These are phyloP conservation scores for Calonectria crousiana DNA, from an alignment of 2,329 filamentous ascomycete species.

Conservation along the genomic window DNA sequence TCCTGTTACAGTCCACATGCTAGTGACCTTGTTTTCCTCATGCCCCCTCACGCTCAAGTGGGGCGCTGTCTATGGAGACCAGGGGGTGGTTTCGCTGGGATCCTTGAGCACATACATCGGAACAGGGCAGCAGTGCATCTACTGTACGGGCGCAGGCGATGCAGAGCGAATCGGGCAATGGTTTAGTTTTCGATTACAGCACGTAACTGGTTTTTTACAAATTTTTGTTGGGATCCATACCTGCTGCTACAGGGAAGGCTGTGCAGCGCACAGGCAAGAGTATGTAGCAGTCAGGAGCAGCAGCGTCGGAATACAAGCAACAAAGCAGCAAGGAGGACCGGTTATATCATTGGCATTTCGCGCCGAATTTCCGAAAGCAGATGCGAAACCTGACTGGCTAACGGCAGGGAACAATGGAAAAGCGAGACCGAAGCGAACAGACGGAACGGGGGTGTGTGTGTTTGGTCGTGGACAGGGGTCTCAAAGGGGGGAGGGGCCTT, in stretches of 20 bases:
- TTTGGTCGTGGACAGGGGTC: background rate
- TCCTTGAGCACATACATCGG: background rate
- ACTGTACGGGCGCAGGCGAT: background rate
- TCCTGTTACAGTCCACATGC: constrained; percentile 16
- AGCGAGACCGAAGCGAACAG: constrained; percentile 6
- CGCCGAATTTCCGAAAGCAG: constrained; percentile 10
- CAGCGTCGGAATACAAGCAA: background rate
- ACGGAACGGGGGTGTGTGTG: background rate
- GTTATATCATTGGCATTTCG: background rate
- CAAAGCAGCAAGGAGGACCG: background rate
- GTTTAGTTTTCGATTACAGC: background rate
- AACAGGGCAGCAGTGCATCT: constrained; percentile 9
- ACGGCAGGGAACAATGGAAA: background rate
- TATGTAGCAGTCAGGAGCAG: background rate
- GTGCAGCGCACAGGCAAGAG: background rate
- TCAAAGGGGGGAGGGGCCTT: background rate
- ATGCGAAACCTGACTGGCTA: background rate
- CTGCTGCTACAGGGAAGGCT: background rate
- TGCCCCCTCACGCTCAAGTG: background rate
- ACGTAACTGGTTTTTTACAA: background rate
- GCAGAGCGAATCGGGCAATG: background rate
- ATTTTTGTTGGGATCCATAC: background rate
- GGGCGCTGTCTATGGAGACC: constrained; percentile 10
- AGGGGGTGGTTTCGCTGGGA: constrained; percentile 1
- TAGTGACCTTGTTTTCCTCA: background rate